phyloP scores from a whole-genome alignment of 1,139 yeast genomes.

The Blastobotrys persicus region DNA sequence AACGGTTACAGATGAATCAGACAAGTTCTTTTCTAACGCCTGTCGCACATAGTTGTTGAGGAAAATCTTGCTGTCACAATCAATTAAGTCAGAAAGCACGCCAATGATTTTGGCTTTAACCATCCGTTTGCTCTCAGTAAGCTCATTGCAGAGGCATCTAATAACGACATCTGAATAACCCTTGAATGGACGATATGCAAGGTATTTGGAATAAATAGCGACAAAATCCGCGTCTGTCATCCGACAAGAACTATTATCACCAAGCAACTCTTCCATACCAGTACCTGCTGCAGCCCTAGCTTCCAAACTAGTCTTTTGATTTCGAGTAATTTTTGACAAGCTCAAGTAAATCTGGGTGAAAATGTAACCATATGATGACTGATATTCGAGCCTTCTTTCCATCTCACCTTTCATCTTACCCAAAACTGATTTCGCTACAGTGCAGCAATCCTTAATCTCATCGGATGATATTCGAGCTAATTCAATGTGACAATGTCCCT shows the following conservation, averaged over 20 bases:
- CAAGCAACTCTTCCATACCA: not conserved
- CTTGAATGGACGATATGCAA: constrained; percentile 4
- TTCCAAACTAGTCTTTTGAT: constrained; percentile 1
- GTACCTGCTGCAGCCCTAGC: not conserved
- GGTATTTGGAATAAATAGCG: not conserved
- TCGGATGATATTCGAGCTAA: constrained; percentile 2
- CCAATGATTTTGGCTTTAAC: constrained; percentile 6
- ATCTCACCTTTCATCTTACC: not conserved
- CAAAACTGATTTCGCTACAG: not conserved
- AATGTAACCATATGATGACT: not conserved
- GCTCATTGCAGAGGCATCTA: constrained; percentile 4
- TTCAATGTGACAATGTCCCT: not conserved
- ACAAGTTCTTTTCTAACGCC: constrained; percentile 1
- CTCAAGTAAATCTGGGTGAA: constrained; percentile 2
- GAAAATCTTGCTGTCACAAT: constrained; percentile 4
- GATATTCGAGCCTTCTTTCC: constrained; percentile 1
- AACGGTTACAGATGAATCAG: constrained; percentile 5
- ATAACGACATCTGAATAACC: constrained; percentile 5
- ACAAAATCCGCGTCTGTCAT: not conserved
- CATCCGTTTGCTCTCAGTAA: constrained; percentile 5
- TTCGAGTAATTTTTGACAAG: constrained; percentile 1
- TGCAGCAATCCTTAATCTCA: not conserved
- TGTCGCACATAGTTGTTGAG: constrained; percentile 5
- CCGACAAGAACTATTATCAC: not conserved
- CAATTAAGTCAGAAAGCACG: constrained; percentile 6